Base-by-base conservation (phyloP, 2,329 filamentous ascomycete genomes). In the Botrytis tulipae region DNA sequence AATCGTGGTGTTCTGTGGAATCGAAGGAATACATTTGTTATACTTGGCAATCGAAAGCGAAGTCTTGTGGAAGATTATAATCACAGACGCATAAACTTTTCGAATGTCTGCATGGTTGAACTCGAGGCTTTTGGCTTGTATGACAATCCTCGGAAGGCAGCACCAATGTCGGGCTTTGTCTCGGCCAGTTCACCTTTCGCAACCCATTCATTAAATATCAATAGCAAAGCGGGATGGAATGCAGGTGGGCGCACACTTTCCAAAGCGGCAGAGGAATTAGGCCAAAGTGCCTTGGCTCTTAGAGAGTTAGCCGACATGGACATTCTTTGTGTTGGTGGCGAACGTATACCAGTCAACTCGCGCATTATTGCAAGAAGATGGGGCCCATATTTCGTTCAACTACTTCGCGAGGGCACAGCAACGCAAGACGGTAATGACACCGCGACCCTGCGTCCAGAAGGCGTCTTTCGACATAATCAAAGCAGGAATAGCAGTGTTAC, bases 1-100 rank as follows among this genome's bases (percentile, higher is more conserved):
- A 99, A 99, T 81, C 88, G 96, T 73, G 96, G 96, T 59, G 89
- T 99, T 44, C 83, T 99, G 12, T 99, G 96, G 96, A 93, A 93
- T 79, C 89, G 95, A 61, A 89, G 96, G 76, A 99, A 98, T 81
- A 93, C 94, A 0, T 99, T 98, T 83, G 94, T 98, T 48, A 95
- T 99, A 76, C 86, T 99, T 54, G 96, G 96, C 65, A 97, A 98
- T 82, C 90, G 96, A 54, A 97, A 97, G 82, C 87, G 96, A 75
- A 98, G 93, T 78, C 86, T 99, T 46, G 95, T 98, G 0, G 95
- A 99, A 78, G 96, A 99, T 82, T 99, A 99, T 83, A 98, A 98
- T 81, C 96, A 98, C 80, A 92, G 96, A 18, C 92, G 96, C 40
- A 97, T 99, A 83, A 99, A 99, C 82, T 99, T 98, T 81, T 93